Evolutionary conservation across 1,284 basidiomycete genomes (phyloP).

Genomic region (Melampsora americana): DNA sequence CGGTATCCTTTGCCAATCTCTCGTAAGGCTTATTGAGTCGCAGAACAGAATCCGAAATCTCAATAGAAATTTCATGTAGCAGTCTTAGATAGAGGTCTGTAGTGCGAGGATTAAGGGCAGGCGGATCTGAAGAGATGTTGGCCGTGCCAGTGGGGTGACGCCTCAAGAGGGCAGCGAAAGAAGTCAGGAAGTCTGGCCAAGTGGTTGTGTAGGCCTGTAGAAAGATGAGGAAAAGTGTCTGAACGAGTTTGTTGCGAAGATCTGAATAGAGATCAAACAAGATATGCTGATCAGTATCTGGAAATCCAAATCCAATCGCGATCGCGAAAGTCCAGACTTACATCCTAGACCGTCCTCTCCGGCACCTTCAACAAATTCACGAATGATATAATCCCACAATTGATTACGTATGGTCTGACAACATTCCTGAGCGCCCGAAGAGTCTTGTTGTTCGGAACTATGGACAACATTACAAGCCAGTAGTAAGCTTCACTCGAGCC

Average conservation of each 20-base stretch:
- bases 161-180: constrained; percentile 58
- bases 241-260: constrained; percentile 94
- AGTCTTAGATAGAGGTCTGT: constrained; percentile 81
- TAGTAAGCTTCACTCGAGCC: background rate
- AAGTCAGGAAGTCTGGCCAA: constrained; percentile 66
- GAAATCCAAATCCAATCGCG: background rate
- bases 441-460: constrained; percentile 14
- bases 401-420: constrained; percentile 36
- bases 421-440: constrained; percentile 9
- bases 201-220: constrained; percentile 79
- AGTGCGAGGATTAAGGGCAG: constrained; percentile 70
- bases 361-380: constrained; percentile 35
- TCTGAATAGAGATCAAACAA: constrained; percentile 58
- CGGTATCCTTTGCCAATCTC: constrained; percentile 73
- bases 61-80: constrained; percentile 82
- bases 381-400: constrained; percentile 41
- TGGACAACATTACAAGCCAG: background rate
- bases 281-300: constrained; percentile 32
- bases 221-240: constrained; percentile 92
- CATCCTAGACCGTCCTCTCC: constrained; percentile 29
- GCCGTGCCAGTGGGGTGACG: constrained; percentile 70
- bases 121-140: constrained; percentile 56
- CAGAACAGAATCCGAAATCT: constrained; percentile 85
- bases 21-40: constrained; percentile 64
- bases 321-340: constrained; percentile 11